Base-by-base conservation (phyloP, 306 rosid genomes). In the Ochetophila trinervis region DNA sequence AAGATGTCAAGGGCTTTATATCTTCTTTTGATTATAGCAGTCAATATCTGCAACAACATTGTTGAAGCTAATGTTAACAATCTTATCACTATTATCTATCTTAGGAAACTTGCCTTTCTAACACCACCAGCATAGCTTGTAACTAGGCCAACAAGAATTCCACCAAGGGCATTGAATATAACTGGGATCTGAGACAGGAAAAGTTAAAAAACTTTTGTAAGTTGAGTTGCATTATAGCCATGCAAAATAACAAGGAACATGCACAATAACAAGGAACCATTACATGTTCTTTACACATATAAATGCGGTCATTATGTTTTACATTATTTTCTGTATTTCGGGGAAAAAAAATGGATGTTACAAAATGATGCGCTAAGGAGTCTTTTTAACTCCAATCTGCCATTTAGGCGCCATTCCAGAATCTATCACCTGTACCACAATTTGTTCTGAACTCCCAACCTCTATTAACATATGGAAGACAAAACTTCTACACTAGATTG, bases 71-170 rank as follows among this genome's bases (percentile, higher is more conserved):
- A 53, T 36, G 45, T 27, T 63, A 10, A 14, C 45, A 44, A 23
- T 62, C 49, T 5, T 32, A 61, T 62, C 69, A 37, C 48, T 15
- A 19, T 3, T 60, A 55, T 34, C 60, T 55, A 65, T 60, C 35
- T 63, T 40, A 65, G 67, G 52, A 37, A 65, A 84, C 84, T 83
- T 81, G 70, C 99, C 99, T 89, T 93, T 75, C 95, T 79, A 84
- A 93, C 99, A 21, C 99, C 99, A 1, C 99, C 99, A 22, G 97
- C 98, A 60, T 84, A 53, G 68, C 85, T 87, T 65, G 99, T 93
- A 65, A 93, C 85, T 63, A 93, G 75, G 65, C 97, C 99, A 67
- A 93, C 97, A 61, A 93, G 97, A 68, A 93, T 93, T 83, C 99
- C 99, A 68, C 99, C 99, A 66, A 89, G 72, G 70, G 99, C 89